Evolutionary conservation across 2,329 filamentous ascomycete genomes (phyloP).

Genomic region (Sporothrix euskadiensis): DNA sequence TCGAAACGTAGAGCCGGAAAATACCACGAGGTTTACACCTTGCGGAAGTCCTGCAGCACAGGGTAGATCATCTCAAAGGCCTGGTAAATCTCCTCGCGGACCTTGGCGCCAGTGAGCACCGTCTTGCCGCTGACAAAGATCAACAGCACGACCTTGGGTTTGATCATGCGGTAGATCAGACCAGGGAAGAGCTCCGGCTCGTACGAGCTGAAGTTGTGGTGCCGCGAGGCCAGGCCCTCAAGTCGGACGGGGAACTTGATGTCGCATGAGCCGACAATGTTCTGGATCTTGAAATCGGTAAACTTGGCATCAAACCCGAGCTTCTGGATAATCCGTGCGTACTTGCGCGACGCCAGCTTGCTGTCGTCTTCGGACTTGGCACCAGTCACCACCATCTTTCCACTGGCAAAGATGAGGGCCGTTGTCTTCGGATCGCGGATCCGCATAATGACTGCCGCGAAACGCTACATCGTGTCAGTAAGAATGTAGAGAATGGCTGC

Average conservation of each 20-base stretch:
- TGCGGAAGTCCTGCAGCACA: slow-evolving; percentile 74
- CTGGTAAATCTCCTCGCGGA: slow-evolving; percentile 96
- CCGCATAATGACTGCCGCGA: slow-evolving; percentile 98
- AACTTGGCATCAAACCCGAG: slow-evolving; percentile 99
- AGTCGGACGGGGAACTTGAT: slow-evolving; percentile 99
- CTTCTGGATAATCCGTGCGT: slow-evolving; percentile 99
- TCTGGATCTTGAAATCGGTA: slow-evolving; percentile 99
- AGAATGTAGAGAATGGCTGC: neutral
- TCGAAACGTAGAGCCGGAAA: neutral
- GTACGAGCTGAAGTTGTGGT: slow-evolving; percentile 99
- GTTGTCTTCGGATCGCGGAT: slow-evolving; percentile 99
- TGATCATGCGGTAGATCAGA: slow-evolving; percentile 99
- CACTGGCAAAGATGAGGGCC: slow-evolving; percentile 93
- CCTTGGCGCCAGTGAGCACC: slow-evolving; percentile 94
- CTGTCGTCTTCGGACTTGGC: slow-evolving; percentile 98
- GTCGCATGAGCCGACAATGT: slow-evolving; percentile 97
- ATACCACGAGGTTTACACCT: slow-evolving; percentile 46
- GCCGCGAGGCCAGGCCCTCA: slow-evolving; percentile 90
- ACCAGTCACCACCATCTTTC: slow-evolving; percentile 99
- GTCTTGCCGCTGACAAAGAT: slow-evolving; percentile 99
- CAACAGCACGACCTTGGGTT: slow-evolving; percentile 96
- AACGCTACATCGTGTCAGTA: slow-evolving; percentile 66
- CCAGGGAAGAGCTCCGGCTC: slow-evolving; percentile 98
- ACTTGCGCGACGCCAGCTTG: slow-evolving; percentile 94
- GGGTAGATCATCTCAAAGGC: slow-evolving; percentile 97